Conservation (phyloP, 1,284 basidiomycete genomes). For the Boletus sp. region DNA sequence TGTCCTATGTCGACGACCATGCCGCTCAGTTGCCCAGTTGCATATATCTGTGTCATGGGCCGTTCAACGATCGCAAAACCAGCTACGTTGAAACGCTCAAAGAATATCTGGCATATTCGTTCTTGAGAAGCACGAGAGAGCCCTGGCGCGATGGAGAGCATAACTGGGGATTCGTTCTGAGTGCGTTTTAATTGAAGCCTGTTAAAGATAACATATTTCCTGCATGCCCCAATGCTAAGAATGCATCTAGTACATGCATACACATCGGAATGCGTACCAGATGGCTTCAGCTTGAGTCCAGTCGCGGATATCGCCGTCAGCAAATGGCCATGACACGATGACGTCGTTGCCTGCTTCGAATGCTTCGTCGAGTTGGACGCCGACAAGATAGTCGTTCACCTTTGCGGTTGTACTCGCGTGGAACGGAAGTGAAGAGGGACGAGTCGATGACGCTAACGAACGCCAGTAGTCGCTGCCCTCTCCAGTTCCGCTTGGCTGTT, state of each 20-base stretch:
- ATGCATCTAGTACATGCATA: conserved; percentile 1
- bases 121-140: conserved; percentile 75
- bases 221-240: conserved; percentile 34
- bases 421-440: conserved; percentile 45
- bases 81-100: conserved; percentile 93
- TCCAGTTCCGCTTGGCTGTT: conserved; percentile 15
- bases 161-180: conserved; percentile 83
- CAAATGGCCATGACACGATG: conserved; percentile 81
- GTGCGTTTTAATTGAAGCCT: conserved; percentile 74
- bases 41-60: conserved; percentile 81
- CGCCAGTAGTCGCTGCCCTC: conserved; percentile 32
- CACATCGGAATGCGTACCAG: conserved; percentile 51
- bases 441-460: conserved; percentile 43
- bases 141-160: conserved; percentile 70
- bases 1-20: conserved; percentile 84
- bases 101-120: conserved; percentile 81
- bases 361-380: conserved; percentile 76
- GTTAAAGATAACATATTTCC: conserved; percentile 82
- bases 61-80: conserved; percentile 82
- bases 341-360: conserved; percentile 69
- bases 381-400: conserved; percentile 83
- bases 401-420: conserved; percentile 39
- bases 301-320: conserved; percentile 69
- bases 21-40: conserved; percentile 74
- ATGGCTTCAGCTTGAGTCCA: conserved; percentile 92